phyloP scores from a whole-genome alignment of 352 stramenopile species.

The Phytopythium boreale region DNA sequence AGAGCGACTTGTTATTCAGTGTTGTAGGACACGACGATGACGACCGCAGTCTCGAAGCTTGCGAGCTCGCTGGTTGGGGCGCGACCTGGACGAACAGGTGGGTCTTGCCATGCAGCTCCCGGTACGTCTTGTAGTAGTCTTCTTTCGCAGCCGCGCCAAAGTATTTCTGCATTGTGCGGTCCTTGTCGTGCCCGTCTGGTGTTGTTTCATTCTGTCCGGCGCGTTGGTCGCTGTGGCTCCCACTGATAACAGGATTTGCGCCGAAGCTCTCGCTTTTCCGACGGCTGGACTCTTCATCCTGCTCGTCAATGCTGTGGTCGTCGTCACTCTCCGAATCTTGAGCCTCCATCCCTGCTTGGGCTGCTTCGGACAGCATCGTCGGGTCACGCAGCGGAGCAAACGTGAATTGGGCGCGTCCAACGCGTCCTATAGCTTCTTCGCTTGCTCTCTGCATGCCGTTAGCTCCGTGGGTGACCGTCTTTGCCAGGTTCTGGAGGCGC shows the following conservation, averaged over 20 bases:
- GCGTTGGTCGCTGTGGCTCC: background rate
- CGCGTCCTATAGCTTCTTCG: background rate
- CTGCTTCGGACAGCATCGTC: constrained; percentile 27
- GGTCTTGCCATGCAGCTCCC: constrained; percentile 50
- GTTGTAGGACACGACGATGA: constrained; percentile 12
- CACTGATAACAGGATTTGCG: background rate
- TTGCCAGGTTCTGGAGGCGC: background rate
- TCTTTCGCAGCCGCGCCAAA: constrained; percentile 38
- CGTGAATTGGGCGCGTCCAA: constrained; percentile 15
- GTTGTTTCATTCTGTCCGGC: background rate
- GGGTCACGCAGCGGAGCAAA: constrained; percentile 42
- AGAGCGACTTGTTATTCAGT: constrained; percentile 12
- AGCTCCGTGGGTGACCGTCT: background rate
- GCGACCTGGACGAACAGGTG: constrained; percentile 45
- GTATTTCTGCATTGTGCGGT: constrained; percentile 31
- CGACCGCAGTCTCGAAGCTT: constrained; percentile 7
- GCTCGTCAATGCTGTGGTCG: background rate
- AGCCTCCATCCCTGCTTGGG: constrained; percentile 11
- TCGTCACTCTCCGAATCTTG: constrained; percentile 17
- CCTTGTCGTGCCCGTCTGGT: constrained; percentile 12
- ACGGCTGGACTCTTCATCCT: background rate
- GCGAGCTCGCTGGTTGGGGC: constrained; percentile 8
- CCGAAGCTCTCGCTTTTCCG: background rate
- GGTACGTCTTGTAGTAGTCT: constrained; percentile 58
- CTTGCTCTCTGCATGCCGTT: background rate